phyloP scores from a whole-genome alignment of 2,329 filamentous ascomycete species.

The Penicillium sp. region DNA sequence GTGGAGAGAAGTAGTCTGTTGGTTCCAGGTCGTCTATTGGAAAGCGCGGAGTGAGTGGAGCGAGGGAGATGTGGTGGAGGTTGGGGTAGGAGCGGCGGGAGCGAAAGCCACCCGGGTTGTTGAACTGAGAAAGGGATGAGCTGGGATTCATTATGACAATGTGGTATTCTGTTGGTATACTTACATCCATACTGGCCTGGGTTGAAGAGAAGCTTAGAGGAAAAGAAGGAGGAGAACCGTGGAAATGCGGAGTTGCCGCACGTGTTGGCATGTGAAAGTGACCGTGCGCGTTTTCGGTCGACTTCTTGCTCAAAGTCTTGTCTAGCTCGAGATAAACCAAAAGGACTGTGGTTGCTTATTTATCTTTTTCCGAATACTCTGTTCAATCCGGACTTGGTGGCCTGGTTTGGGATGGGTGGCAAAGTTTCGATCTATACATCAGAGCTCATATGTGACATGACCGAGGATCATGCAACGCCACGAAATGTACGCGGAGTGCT shows the following conservation, averaged over 20 bases:
- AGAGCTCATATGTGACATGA: not conserved
- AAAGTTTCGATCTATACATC: not conserved
- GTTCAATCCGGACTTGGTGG: not conserved
- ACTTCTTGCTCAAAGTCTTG: not conserved
- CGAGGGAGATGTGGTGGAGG: slow-evolving; percentile 59
- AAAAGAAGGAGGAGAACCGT: slow-evolving; percentile 2
- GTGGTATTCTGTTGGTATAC: not conserved
- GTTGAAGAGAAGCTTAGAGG: slow-evolving; percentile 1
- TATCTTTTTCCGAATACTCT: not conserved
- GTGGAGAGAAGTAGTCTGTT: slow-evolving; percentile 32
- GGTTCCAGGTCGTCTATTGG: slow-evolving; percentile 48
- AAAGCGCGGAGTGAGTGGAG: slow-evolving; percentile 56
- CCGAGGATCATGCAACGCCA: not conserved
- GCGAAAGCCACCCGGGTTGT: slow-evolving; percentile 31
- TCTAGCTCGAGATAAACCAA: not conserved
- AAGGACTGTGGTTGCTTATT: not conserved
- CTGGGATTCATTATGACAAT: not conserved
- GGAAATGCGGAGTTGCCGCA: slow-evolving; percentile 26
- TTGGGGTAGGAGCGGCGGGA: slow-evolving; percentile 59
- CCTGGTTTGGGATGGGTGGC: not conserved
- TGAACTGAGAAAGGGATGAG: slow-evolving; percentile 15
- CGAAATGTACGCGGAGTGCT: not conserved
- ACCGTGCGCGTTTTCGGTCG: slow-evolving; percentile 10
- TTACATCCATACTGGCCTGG: slow-evolving; percentile 25
- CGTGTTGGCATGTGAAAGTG: slow-evolving; percentile 26